Conservation (phyloP, 2,329 filamentous ascomycete species). For the Ceratocystiopsis sp. region DNA sequence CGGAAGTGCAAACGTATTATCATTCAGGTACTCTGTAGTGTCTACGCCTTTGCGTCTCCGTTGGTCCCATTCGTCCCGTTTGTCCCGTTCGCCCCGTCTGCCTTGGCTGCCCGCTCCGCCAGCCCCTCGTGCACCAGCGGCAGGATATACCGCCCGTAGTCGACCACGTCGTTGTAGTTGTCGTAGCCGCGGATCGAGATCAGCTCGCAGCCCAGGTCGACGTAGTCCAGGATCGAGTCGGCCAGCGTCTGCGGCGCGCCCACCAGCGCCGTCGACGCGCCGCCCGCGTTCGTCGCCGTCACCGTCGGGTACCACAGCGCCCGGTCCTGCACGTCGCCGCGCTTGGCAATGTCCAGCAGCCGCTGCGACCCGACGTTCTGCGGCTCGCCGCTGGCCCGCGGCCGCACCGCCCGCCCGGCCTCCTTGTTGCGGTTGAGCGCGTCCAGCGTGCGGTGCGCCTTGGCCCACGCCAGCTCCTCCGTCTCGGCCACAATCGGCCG, state of each 20-base stretch:
- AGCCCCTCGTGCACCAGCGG: slow-evolving; percentile 27
- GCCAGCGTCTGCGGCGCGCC: slow-evolving; percentile 34
- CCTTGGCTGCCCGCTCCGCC: slow-evolving; percentile 10
- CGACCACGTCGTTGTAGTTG: slow-evolving; percentile 40
- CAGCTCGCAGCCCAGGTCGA: slow-evolving; percentile 32
- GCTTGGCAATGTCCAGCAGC: slow-evolving; percentile 37
- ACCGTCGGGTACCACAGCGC: slow-evolving; percentile 48
- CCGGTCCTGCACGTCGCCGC: slow-evolving; percentile 40
- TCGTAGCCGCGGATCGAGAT: slow-evolving; percentile 46
- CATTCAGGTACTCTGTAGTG: too few relatives aligned
- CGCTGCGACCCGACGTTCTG: slow-evolving; percentile 44
- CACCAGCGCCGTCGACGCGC: slow-evolving; percentile 41
- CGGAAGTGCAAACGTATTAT: too few relatives aligned
- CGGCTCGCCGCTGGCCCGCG: slow-evolving; percentile 20
- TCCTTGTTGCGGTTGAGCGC: slow-evolving; percentile 24
- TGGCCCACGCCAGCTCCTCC: slow-evolving; percentile 43
- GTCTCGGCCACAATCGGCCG: slow-evolving; percentile 43
- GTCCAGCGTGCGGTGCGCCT: slow-evolving; percentile 39
- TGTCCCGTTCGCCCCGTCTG: neutral
- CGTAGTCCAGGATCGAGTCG: slow-evolving; percentile 39
- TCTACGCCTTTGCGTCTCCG: neutral
- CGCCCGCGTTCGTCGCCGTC: slow-evolving; percentile 40
- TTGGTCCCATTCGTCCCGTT: too few relatives aligned
- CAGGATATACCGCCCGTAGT: slow-evolving; percentile 39
- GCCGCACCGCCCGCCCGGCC: slow-evolving; percentile 1